phyloP scores from a whole-genome alignment of 306 rosid genomes.

The Acacia acuminata region DNA sequence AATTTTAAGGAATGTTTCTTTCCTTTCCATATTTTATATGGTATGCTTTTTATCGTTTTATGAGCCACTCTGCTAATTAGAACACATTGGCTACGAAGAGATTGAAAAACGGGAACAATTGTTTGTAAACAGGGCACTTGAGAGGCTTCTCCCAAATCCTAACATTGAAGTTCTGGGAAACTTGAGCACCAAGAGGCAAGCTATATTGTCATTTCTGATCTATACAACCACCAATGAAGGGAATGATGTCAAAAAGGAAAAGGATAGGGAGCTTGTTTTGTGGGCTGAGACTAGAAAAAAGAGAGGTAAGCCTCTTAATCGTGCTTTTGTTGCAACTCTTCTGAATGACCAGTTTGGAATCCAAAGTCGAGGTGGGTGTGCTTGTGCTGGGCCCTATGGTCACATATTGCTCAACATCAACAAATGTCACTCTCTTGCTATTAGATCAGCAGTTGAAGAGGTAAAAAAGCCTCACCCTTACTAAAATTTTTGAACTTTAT shows the following conservation, averaged over 20 bases:
- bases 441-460: conserved; percentile 66
- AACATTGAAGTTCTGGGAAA: conserved; percentile 68
- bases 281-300: conserved; percentile 62
- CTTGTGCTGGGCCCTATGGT: conserved; percentile 93
- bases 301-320: conserved; percentile 77
- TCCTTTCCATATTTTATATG: too few relatives aligned
- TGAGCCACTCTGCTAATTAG: too few relatives aligned
- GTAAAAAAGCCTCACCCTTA: conserved; percentile 28
- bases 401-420: conserved; percentile 66
- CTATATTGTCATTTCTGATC: conserved; percentile 70
- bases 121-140: conserved; percentile 50
- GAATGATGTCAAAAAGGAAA: background rate
- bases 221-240: conserved; percentile 50
- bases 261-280: conserved; percentile 40
- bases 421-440: conserved; percentile 46
- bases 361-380: conserved; percentile 89
- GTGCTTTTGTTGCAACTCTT: conserved; percentile 70
- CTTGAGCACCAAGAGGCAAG: conserved; percentile 58
- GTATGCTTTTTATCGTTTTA: too few relatives aligned
- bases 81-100: conserved; percentile 56
- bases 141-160: conserved; percentile 57
- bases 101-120: conserved; percentile 63
- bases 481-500: background rate
- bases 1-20: too few relatives aligned
- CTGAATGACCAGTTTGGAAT: conserved; percentile 86